These are phyloP conservation scores for Sanghuangporus baumii DNA, from an alignment of 1,284 basidiomycete genomes.

Conservation along the genomic window DNA sequence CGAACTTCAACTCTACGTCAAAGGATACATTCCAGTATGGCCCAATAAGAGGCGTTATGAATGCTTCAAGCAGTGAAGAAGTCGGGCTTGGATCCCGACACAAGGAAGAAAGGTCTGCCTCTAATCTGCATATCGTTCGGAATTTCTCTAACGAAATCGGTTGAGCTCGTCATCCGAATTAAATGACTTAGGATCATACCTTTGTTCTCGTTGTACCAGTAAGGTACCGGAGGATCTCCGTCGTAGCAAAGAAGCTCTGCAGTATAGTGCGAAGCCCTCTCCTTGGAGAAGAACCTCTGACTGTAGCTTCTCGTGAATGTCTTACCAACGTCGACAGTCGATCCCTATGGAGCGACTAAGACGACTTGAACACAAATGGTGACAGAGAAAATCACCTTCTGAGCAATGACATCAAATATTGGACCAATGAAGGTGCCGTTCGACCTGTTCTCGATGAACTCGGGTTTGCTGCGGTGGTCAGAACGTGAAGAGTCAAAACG, in stretches of 20 bases:
- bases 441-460: neutral
- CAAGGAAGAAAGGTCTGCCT: slow-evolving; percentile 41
- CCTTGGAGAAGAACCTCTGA: neutral
- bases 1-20: slow-evolving; percentile 75
- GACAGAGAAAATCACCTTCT: neutral
- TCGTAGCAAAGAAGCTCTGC: neutral
- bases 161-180: no score
- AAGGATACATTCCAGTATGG: slow-evolving; percentile 47
- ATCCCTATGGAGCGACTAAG: neutral
- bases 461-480: slow-evolving; percentile 2
- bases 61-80: slow-evolving; percentile 52
- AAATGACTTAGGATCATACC: neutral
- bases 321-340: neutral
- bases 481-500: neutral
- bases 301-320: neutral
- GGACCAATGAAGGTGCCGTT: slow-evolving; percentile 2
- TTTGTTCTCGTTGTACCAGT: slow-evolving; percentile 9
- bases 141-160: neutral
- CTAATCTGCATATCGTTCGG: slow-evolving; percentile 47
- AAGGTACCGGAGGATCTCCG: slow-evolving; percentile 4
- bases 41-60: neutral
- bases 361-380: neutral
- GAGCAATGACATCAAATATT: neutral
- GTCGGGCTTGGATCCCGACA: slow-evolving; percentile 49
- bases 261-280: neutral